Percentiles rank a stretch among this genome's conserved stretches.
Conservation (phyloP, 2,329 filamentous ascomycete genomes). For the Hypoxylon rubiginosum region DNA sequence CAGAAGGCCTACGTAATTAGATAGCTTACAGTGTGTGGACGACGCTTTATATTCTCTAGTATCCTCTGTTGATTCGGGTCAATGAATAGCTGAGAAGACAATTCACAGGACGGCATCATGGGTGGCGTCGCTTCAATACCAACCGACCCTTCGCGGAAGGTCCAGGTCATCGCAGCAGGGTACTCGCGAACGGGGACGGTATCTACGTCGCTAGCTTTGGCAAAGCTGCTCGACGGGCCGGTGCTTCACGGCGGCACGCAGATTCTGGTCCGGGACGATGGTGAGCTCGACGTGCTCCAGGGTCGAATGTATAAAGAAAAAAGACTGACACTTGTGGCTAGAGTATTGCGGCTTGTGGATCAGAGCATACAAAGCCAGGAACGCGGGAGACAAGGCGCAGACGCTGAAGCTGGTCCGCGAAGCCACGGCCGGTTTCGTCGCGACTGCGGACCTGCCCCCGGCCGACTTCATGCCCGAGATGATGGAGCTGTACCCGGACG, state of each 20-base stretch:
- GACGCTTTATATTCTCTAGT: background rate
- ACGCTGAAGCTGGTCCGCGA: conserved; percentile 42
- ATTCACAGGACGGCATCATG: conserved; percentile 24
- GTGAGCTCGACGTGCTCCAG: conserved; percentile 46
- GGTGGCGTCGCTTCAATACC: conserved; percentile 51
- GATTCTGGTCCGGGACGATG: conserved; percentile 53
- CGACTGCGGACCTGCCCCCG: conserved; percentile 39
- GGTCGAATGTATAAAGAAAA: too few species aligned
- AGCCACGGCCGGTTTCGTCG: conserved; percentile 42
- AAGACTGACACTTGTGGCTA: conserved; percentile 2
- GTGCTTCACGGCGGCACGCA: conserved; percentile 64
- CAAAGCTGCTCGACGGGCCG: conserved; percentile 62
- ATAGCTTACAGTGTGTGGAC: too few species aligned
- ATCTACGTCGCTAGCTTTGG: conserved; percentile 63
- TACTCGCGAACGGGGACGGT: conserved; percentile 64
- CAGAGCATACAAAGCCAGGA: conserved; percentile 44
- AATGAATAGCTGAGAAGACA: background rate
- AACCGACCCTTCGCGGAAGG: conserved; percentile 47
- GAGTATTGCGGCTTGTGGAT: conserved; percentile 45
- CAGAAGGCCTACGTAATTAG: too few species aligned
- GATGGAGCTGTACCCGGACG: conserved; percentile 44
- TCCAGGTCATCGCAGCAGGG: conserved; percentile 60
- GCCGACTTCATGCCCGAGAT: conserved; percentile 43
- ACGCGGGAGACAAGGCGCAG: conserved; percentile 40
- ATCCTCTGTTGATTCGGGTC: background rate